A percentile compares a stretch with the other conserved stretches of the same genome.
Evolutionary conservation across 2,329 filamentous ascomycete genomes (phyloP).

Genomic region (Fusarium gaditjirri): DNA sequence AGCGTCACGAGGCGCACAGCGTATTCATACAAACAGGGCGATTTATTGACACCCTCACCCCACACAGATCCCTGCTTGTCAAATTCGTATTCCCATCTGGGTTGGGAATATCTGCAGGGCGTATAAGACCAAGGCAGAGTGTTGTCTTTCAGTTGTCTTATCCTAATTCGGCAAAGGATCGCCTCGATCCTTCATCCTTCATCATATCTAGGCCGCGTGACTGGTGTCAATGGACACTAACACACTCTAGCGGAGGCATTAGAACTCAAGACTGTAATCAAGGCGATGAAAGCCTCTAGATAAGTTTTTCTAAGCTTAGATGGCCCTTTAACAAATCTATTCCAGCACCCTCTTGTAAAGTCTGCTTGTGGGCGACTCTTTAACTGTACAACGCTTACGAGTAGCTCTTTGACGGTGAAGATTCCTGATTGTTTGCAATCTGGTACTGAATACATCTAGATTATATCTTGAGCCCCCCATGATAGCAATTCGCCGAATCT

Average conservation of each 20-base stretch:
- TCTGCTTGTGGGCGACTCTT: too few relatives aligned
- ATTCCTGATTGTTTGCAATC: not conserved
- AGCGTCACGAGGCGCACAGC: conserved; percentile 13
- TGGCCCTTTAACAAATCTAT: not conserved
- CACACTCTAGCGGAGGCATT: not conserved
- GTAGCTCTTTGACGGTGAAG: not conserved
- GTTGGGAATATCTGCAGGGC: not conserved
- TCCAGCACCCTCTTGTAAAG: not conserved
- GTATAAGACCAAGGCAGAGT: not conserved
- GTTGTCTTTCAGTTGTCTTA: not conserved
- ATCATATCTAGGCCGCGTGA: not conserved
- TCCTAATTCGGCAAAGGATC: not conserved
- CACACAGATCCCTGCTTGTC: not conserved
- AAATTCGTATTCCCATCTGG: not conserved
- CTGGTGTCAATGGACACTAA: too few relatives aligned
- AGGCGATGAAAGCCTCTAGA: not conserved
- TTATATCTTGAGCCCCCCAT: rapidly evolving
- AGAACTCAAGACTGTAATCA: not conserved
- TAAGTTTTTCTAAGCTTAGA: not conserved
- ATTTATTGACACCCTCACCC: not conserved
- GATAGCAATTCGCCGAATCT: not conserved
- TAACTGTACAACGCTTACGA: not conserved
- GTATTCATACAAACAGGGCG: conserved; percentile 7
- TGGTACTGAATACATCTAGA: not conserved
- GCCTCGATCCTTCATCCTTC: not conserved